Evolutionary conservation across 192 early-diverging fungal genomes (phyloP), one percentile per base, ranked within the genome.

Genomic region (Coemansia sp.): DNA sequence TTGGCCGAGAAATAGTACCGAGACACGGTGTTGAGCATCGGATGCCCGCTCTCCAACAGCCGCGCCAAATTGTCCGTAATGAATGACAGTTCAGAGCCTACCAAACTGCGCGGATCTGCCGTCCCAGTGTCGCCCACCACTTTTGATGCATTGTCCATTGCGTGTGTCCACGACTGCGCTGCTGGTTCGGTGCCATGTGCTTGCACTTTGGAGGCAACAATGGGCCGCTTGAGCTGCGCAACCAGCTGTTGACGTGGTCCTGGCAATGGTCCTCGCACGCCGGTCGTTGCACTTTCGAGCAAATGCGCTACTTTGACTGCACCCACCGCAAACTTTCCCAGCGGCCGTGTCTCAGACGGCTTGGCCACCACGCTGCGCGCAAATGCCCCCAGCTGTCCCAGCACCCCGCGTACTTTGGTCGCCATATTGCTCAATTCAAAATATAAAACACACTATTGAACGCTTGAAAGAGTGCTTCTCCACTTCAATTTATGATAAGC

Each of bases 1-100:
- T 79, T 72, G 11, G 91, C 86, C 17, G 88, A 84, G 66, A 97
- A 94, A 70, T 98, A 98, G 73, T 98, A 95, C 62, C 87, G 87
- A 55, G 87, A 87, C 47, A 98, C 87, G 14, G 92, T 94, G 47
- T 91, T 86, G 12, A 98, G 79, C 69, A 97, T 89, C 22, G 95
- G 94, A 66, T 97, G 94, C 14, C 89, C 91, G 60, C 85, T 87
- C 29, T 93, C 93, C 24, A 98, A 65, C 14, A 98, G 83, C 39
- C 85, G 81, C 19, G 87, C 83, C 56, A 98, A 92, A 66, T 96
- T 94, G 49, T 85, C 83, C 27, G 92, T 95, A 19, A 98, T 85
- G 32, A 94, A 85, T 49, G 85, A 84, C 37, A 98, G 77, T 74
- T 98, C 94, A 1, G 86, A 76, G 7, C 94, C 94, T 3, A 96